Base-by-base conservation (phyloP, 805 yeast species). In the Suhomyces kilbournensis region DNA sequence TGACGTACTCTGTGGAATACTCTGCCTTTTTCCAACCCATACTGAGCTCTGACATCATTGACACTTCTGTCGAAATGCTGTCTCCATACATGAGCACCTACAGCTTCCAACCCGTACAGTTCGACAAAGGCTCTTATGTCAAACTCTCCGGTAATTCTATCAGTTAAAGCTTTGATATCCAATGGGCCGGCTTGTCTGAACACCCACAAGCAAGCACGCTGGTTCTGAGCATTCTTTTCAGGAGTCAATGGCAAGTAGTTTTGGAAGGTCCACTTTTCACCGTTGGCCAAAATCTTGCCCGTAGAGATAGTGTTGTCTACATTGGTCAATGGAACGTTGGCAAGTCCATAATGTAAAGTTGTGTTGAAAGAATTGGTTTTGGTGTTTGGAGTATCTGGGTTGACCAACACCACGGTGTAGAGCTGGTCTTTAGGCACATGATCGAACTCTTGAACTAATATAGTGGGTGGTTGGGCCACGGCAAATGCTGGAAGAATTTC, bases 21-120 rank as follows among this genome's bases (percentile, higher is more conserved):
- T 58, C 83, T 78, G 48, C 97, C 97, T 54, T 74, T 67, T 17
- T 84, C 86, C 55, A 93, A 76, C 3, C 90, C 93, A 65, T 87
- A 89, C 64, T 78, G 69, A 56, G 77, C 80, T 69, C 98, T 84
- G 25, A 92, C 85, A 3, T 65, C 67, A 28, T 78, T 78, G 44
- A 89, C 87, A 60, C 85, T 81, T 60, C 88, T 74, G 69, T 94
- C 98, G 83, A 86, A 93, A 42, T 70, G 75, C 59, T 86, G 83
- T 78, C 98, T 84, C 93, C 96, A 93, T 45, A 90, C 78, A 67
- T 90, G 96, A 1, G 96, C 97, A 25, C 98, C 97, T 46, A 92
- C 83, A 1, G 97, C 83, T n/a, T 74, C 72, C 59, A 94, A 78
- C 3, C 75, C 66, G 67, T 88, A 66, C 3, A 69, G 56, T 3